phyloP scores from a whole-genome alignment of 495 filamentous ascomycete species.

The Astrocystis sublimbata region DNA sequence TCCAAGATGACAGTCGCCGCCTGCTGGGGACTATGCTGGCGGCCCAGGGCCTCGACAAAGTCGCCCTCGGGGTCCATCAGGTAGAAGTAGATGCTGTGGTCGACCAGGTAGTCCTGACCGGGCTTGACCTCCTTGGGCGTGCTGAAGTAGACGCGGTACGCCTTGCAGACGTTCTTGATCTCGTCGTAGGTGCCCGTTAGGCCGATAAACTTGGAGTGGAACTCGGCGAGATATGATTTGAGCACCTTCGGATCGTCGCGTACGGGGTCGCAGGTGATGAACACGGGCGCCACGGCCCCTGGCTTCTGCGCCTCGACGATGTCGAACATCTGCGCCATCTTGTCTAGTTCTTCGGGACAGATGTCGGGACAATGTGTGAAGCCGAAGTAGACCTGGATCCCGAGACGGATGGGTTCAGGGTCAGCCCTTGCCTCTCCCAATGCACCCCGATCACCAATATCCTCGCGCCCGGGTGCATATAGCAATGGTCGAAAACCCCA shows the following conservation, averaged over 20 bases:
- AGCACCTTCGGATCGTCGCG: conserved; percentile 85
- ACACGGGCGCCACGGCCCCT: conserved; percentile 62
- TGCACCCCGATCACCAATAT: background rate
- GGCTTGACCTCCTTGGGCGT: conserved; percentile 84
- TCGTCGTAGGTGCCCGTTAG: conserved; percentile 92
- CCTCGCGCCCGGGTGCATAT: background rate
- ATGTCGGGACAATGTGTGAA: conserved; percentile 99
- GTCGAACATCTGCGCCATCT: conserved; percentile 94
- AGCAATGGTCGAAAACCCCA: background rate
- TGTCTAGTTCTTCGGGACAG: conserved; percentile 97
- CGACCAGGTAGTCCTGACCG: conserved; percentile 94
- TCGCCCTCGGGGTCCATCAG: conserved; percentile 98
- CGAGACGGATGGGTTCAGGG: background rate
- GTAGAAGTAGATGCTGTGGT: conserved; percentile 99
- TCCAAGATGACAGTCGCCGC: conserved; percentile 80
- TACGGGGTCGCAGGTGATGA: conserved; percentile 93
- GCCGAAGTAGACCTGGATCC: conserved; percentile 80
- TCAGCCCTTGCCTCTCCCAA: conserved; percentile 3
- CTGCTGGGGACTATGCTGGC: conserved; percentile 86
- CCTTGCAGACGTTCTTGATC: conserved; percentile 88
- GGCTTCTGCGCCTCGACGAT: conserved; percentile 59
- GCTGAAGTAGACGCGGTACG: conserved; percentile 95
- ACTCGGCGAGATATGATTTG: conserved; percentile 83
- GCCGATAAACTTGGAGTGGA: conserved; percentile 84
- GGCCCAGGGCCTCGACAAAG: conserved; percentile 94